phyloP scores from a whole-genome alignment of 164 flowering plant genomes.

The Litsea cubeba region DNA sequence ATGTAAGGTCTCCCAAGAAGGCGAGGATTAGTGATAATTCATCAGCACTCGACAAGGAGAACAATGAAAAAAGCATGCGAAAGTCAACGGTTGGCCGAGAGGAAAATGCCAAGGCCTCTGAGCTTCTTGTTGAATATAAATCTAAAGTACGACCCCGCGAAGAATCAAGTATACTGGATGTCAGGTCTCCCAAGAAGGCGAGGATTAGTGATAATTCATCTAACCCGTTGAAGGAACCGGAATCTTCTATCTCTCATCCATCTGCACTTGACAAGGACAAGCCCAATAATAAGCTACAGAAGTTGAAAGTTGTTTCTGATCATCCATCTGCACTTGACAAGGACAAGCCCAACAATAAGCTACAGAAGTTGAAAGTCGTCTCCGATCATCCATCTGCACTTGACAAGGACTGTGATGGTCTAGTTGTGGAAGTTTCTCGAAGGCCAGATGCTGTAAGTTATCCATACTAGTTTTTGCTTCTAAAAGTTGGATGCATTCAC shows the following conservation, averaged over 20 bases:
- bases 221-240: slow-evolving; percentile 14
- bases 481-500: not conserved
- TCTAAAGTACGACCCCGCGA: no score
- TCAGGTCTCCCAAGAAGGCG: slow-evolving; percentile 40
- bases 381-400: slow-evolving; percentile 3
- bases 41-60: not conserved
- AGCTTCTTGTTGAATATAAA: no score
- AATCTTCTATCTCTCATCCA: slow-evolving; percentile 2
- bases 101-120: no score
- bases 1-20: slow-evolving; percentile 40
- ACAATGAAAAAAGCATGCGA: no score
- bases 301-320: slow-evolving; percentile 9
- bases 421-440: slow-evolving; percentile 35
- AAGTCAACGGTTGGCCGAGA: no score
- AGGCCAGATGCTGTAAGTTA: slow-evolving; percentile 57
- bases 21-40: slow-evolving; percentile 28
- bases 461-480: not conserved
- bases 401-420: slow-evolving; percentile 19
- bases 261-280: slow-evolving; percentile 14
- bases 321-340: slow-evolving; percentile 7
- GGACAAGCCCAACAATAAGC: slow-evolving; percentile 8
- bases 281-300: slow-evolving; percentile 7
- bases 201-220: slow-evolving; percentile 27
- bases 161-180: slow-evolving; percentile 14
- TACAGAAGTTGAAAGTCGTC: slow-evolving; percentile 9